These are phyloP conservation scores for Caloboletus inedulis DNA, from an alignment of 1,284 basidiomycete species.

Conservation along the genomic window DNA sequence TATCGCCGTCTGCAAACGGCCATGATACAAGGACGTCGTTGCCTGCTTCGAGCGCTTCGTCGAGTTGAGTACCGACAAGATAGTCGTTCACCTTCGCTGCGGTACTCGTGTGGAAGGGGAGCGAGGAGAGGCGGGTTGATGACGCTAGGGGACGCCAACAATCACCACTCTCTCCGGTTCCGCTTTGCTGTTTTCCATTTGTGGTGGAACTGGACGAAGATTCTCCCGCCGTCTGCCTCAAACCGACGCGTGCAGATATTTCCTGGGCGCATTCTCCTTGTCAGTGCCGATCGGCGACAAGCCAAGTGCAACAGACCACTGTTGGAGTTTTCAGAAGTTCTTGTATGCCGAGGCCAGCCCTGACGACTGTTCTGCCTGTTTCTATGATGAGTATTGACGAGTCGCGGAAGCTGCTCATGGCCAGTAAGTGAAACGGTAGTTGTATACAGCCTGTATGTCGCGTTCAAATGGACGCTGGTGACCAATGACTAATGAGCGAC, in stretches of 20 bases:
- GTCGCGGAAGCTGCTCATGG: constrained; percentile 71
- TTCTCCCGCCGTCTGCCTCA: constrained; percentile 46
- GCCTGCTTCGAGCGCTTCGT: constrained; percentile 71
- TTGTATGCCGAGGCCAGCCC: constrained; percentile 76
- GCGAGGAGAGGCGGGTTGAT: constrained; percentile 44
- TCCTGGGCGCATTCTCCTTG: constrained; percentile 42
- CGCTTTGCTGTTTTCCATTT: constrained; percentile 28
- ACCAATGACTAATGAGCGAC: not conserved
- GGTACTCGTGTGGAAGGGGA: constrained; percentile 40
- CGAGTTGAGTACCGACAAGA: constrained; percentile 79
- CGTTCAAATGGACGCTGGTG: constrained; percentile 5
- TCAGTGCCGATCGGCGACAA: constrained; percentile 4
- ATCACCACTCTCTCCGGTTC: constrained; percentile 22
- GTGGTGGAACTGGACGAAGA: constrained; percentile 14
- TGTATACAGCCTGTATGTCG: not conserved
- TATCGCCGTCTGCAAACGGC: constrained; percentile 78
- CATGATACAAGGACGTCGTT: constrained; percentile 75
- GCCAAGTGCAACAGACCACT: constrained; percentile 50
- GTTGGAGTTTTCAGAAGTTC: constrained; percentile 76
- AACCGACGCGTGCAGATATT: constrained; percentile 71
- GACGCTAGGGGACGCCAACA: constrained; percentile 42
- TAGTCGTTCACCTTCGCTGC: constrained; percentile 71
- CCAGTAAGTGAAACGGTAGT: constrained; percentile 8
- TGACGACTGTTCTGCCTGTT: constrained; percentile 65
- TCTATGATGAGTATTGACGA: constrained; percentile 80